Evolutionary conservation across 192 early-diverging fungal species (phyloP).

Genomic region (Mortierella alpina): DNA sequence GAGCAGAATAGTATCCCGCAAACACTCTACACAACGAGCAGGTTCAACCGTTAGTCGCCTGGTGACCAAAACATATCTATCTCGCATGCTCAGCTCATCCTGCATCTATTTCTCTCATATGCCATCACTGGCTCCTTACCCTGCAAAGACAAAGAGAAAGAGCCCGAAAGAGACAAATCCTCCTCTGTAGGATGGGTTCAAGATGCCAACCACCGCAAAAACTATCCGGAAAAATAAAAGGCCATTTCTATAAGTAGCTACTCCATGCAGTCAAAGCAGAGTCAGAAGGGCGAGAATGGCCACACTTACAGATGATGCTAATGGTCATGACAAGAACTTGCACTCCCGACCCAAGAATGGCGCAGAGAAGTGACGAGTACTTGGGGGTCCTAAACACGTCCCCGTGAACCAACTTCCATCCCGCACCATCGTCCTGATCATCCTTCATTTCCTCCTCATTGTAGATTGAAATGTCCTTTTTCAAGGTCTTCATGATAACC

Average conservation of each 20-base stretch:
- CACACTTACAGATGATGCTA: constrained; percentile 56
- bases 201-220: constrained; percentile 66
- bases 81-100: too few species aligned
- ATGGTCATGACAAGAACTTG: constrained; percentile 71
- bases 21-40: constrained; percentile 39
- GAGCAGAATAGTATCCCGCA: constrained; percentile 76
- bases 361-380: constrained; percentile 73
- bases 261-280: neutral
- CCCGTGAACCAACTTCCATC: constrained; percentile 83
- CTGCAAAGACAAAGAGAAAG: constrained; percentile 65
- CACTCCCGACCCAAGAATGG: constrained; percentile 78
- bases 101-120: too few species aligned
- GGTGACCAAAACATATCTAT: too few species aligned
- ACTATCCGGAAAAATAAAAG: constrained; percentile 17
- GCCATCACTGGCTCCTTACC: constrained; percentile 28
- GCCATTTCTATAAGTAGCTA: neutral
- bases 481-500: constrained; percentile 74
- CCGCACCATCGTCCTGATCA: constrained; percentile 75
- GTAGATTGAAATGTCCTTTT: constrained; percentile 65
- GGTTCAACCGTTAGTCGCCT: too few species aligned
- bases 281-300: neutral
- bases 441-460: constrained; percentile 65
- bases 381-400: constrained; percentile 81
- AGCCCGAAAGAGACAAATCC: constrained; percentile 68
- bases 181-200: constrained; percentile 75